phyloP scores from a whole-genome alignment of 805 yeast species.

The Suhomyces sp. region DNA sequence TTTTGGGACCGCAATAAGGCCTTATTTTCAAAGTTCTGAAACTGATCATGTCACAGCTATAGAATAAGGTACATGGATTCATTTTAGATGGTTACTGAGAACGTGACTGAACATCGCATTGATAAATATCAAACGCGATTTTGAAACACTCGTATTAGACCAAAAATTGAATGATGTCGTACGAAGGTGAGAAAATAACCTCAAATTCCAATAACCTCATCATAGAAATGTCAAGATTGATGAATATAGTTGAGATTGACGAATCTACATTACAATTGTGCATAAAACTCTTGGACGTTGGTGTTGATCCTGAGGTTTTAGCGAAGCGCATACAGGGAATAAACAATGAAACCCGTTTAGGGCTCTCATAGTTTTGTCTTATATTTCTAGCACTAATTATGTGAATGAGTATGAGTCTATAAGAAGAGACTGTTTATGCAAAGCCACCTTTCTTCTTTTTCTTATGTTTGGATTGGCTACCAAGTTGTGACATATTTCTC shows the following conservation, averaged over 20 bases:
- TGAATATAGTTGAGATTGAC: conserved; percentile 22
- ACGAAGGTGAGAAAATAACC: background rate
- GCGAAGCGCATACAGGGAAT: conserved; percentile 25
- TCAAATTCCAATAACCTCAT: conserved; percentile 8
- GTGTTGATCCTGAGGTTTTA: conserved; percentile 29
- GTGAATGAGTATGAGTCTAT: background rate
- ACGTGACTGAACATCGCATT: background rate
- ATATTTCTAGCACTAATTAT: background rate
- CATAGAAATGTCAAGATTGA: conserved; percentile 22
- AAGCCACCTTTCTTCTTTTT: conserved; percentile 51
- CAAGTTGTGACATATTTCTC: conserved; percentile 7
- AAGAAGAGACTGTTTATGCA: conserved; percentile 23
- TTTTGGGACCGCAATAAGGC: background rate
- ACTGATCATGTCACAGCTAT: background rate
- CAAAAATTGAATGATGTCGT: background rate
- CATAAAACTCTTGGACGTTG: conserved; percentile 32
- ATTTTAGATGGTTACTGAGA: background rate
- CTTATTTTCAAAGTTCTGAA: background rate
- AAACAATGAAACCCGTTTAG: conserved; percentile 21
- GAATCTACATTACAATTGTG: conserved; percentile 30
- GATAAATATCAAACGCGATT: background rate
- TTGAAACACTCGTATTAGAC: background rate
- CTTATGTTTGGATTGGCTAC: conserved; percentile 18
- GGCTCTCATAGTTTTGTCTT: conserved; percentile 7
- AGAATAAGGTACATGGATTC: background rate